A percentile compares a stretch with the other conserved stretches of the same genome.
phyloP scores from a whole-genome alignment of 2,329 filamentous ascomycete genomes.

The Aspergillus pseudonomiae region DNA sequence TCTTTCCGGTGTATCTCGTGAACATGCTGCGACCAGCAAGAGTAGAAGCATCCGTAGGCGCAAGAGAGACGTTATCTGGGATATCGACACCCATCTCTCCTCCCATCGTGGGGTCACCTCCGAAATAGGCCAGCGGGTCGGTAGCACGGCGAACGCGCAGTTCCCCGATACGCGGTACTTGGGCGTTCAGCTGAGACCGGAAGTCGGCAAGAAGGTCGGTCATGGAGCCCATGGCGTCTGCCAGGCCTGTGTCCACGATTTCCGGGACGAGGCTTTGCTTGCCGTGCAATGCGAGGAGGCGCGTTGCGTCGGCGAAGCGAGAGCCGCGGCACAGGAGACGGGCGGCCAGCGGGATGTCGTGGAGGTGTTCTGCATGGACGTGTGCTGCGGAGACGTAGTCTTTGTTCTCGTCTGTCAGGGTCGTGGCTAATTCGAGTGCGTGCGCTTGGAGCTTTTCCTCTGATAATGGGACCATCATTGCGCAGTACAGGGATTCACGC shows the following conservation, averaged over 20 bases:
- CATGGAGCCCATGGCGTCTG: constrained; percentile 77
- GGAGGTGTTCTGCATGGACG: constrained; percentile 80
- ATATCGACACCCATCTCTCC: constrained; percentile 65
- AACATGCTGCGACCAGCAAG: constrained; percentile 80
- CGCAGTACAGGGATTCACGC: constrained; percentile 85
- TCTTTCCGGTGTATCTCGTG: constrained; percentile 74
- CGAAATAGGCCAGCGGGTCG: constrained; percentile 87
- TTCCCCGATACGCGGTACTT: constrained; percentile 83
- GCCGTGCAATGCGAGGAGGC: constrained; percentile 66
- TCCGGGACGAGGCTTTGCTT: constrained; percentile 65
- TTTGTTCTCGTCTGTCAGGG: constrained; percentile 75
- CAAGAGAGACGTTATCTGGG: constrained; percentile 90
- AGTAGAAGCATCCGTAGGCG: constrained; percentile 80
- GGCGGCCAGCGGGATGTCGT: constrained; percentile 70
- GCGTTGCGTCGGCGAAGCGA: constrained; percentile 85
- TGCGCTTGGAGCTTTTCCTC: constrained; percentile 65
- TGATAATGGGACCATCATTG: constrained; percentile 68
- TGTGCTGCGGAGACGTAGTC: constrained; percentile 79
- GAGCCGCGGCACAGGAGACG: constrained; percentile 84
- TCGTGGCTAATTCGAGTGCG: constrained; percentile 74
- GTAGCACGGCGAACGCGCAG: constrained; percentile 77
- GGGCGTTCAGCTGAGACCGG: constrained; percentile 78
- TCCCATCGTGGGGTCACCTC: constrained; percentile 65
- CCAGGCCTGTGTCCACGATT: constrained; percentile 76
- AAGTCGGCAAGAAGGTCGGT: constrained; percentile 95